Evolutionary conservation across 179 eudicot species (phyloP).

Genomic region (Corrigiola litoralis): DNA sequence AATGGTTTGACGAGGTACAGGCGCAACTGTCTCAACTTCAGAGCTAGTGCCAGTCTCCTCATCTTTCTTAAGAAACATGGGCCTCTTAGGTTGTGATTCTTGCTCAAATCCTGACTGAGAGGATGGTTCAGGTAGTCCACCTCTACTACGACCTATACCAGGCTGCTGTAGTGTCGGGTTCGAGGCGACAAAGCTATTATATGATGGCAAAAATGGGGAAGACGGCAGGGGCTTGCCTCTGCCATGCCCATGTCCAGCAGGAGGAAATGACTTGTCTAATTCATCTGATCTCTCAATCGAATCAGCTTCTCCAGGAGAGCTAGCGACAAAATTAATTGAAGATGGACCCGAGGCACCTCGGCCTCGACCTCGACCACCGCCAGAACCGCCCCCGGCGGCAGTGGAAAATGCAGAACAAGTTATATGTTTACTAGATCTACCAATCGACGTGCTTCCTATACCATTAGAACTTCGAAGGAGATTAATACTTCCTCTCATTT

Average conservation of each 20-base stretch:
- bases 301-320: constrained; percentile 15
- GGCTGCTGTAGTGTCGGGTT: constrained; percentile 13
- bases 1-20: constrained; percentile 20
- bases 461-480: constrained; percentile 23
- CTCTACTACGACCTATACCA: constrained; percentile 20
- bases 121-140: constrained; percentile 7
- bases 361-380: constrained; percentile 56
- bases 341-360: constrained; percentile 29
- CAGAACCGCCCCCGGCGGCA: constrained; percentile 35
- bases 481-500: constrained; percentile 38
- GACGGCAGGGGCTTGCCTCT: constrained; percentile 49
- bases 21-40: constrained; percentile 18
- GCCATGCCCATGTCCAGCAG: constrained; percentile 56
- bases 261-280: constrained; percentile 8
- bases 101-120: constrained; percentile 1
- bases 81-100: constrained; percentile 29
- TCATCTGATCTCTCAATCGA: constrained; percentile 8
- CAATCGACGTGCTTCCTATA: constrained; percentile 20
- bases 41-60: constrained; percentile 16
- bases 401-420: constrained; percentile 43
- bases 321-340: constrained; percentile 14
- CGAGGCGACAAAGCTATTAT: constrained; percentile 25
- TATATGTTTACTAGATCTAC: constrained; percentile 19
- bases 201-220: constrained; percentile 29
- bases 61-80: constrained; percentile 36